Evolutionary conservation across 176 grass and related monocot genomes (phyloP).

Genomic region (Alopecurus myosuroides): DNA sequence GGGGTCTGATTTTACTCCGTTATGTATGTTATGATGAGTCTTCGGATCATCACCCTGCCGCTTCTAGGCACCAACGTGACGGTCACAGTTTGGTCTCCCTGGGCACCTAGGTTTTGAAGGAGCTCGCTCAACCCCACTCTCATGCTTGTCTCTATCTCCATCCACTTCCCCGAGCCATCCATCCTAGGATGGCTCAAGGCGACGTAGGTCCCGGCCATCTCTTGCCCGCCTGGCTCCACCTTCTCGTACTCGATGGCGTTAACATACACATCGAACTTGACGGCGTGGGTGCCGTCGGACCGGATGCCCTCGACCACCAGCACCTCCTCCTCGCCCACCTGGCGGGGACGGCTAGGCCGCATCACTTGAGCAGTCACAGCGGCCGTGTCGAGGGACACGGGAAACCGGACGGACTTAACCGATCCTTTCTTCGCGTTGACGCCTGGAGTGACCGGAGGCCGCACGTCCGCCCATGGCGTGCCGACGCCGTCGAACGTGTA

Average conservation of each 20-base stretch:
- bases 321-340: neutral
- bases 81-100: neutral
- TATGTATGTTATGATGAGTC: neutral
- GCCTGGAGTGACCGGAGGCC: neutral
- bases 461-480: neutral
- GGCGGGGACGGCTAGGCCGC: neutral
- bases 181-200: neutral
- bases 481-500: neutral
- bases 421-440: neutral
- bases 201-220: neutral
- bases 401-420: neutral
- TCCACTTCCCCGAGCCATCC: neutral
- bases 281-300: neutral
- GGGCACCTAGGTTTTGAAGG: constrained; percentile 27
- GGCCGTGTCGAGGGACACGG: neutral
- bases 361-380: neutral
- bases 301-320: neutral
- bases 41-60: constrained; percentile 19
- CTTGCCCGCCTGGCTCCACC: neutral
- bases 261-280: neutral
- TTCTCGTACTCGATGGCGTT: neutral
- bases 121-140: constrained; percentile 23
- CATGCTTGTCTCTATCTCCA: constrained; percentile 11
- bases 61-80: constrained; percentile 34
- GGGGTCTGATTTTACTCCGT: neutral